These are phyloP conservation scores for Chlorella sp. DNA, from an alignment of 139 green algal species.

Conservation along the genomic window DNA sequence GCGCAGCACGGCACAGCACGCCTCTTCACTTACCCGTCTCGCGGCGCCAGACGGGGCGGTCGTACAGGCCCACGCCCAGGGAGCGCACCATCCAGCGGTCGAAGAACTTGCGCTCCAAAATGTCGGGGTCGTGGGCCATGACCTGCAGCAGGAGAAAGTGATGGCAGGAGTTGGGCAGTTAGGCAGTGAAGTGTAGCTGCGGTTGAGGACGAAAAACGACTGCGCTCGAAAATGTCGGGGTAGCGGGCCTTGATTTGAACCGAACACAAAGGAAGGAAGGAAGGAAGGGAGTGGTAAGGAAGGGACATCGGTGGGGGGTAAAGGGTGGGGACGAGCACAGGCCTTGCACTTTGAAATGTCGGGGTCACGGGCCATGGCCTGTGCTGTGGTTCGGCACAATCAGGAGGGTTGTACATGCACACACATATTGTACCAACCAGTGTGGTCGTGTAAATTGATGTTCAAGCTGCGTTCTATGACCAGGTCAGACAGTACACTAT, in stretches of 20 bases:
- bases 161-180: not conserved
- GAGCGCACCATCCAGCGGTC: slow-evolving; percentile 51
- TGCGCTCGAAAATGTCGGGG: too few species aligned
- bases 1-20: not conserved
- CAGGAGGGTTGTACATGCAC: too few species aligned
- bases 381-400: not conserved
- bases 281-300: not conserved
- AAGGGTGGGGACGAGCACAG: not conserved
- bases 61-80: slow-evolving; percentile 41
- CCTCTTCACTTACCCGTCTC: slow-evolving; percentile 24
- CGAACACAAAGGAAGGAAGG: too few species aligned
- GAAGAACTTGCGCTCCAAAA: slow-evolving; percentile 49
- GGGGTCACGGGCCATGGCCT: slow-evolving; percentile 34
- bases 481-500: too few species aligned
- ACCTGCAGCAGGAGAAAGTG: not conserved
- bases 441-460: too few species aligned
- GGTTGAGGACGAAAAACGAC: too few species aligned
- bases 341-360: slow-evolving; percentile 47
- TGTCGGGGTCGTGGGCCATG: slow-evolving; percentile 33
- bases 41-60: slow-evolving; percentile 40
- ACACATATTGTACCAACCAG: too few species aligned
- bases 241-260: too few species aligned
- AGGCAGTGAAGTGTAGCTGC: too few species aligned
- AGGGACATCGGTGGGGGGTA: too few species aligned
- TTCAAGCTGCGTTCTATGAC: too few species aligned